Evolutionary conservation across 257 asterid species (phyloP).

Genomic region (Solanum medicagineum): DNA sequence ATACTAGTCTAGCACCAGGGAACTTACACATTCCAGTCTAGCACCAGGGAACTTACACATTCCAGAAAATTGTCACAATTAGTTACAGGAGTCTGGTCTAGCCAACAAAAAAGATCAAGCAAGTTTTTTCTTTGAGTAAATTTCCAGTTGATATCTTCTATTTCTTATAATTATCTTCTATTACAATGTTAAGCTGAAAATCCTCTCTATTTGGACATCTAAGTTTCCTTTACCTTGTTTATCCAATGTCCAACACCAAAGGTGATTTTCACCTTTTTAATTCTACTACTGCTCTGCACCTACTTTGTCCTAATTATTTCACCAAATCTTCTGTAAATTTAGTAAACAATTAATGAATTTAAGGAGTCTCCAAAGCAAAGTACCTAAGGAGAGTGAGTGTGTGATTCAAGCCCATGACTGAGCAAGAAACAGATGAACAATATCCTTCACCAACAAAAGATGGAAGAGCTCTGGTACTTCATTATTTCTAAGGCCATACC

Average conservation of each 20-base stretch:
- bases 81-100: background rate
- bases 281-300: background rate
- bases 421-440: background rate
- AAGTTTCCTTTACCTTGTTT: background rate
- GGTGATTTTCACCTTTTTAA: background rate
- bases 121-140: background rate
- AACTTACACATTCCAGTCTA: too few species aligned
- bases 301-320: background rate
- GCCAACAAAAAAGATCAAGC: background rate
- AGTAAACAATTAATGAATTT: background rate
- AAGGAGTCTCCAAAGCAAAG: background rate
- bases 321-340: background rate
- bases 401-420: background rate
- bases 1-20: background rate
- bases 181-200: background rate
- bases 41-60: background rate
- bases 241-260: background rate
- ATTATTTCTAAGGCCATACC: constrained; percentile 31
- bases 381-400: background rate
- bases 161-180: background rate
- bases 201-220: background rate
- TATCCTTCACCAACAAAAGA: background rate
- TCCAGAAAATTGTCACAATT: background rate
- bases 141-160: background rate
- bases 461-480: background rate